Evolutionary conservation across 2,329 filamentous ascomycete genomes (phyloP).

Genomic region (Paracoccidioides lutzii): DNA sequence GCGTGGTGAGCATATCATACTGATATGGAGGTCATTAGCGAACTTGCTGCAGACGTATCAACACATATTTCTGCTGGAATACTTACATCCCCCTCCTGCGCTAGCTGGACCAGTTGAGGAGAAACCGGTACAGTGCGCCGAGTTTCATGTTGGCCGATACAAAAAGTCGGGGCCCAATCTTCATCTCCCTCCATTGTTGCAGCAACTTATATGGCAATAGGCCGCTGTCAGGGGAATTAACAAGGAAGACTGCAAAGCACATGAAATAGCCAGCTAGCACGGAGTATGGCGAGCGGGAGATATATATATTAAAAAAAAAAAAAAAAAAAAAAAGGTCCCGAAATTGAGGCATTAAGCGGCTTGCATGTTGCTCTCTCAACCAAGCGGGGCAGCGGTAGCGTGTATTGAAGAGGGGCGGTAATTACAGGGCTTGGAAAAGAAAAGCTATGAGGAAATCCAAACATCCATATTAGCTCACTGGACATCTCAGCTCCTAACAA

Average conservation of each 20-base stretch:
- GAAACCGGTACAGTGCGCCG: conserved; percentile 38
- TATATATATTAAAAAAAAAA: neutral
- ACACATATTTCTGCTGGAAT: conserved; percentile 1
- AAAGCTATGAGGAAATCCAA: neutral
- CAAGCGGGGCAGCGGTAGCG: neutral
- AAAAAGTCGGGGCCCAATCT: conserved; percentile 37
- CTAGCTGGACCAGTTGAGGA: conserved; percentile 39
- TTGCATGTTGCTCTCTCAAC: neutral
- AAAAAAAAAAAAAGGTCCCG: neutral
- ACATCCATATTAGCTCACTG: neutral
- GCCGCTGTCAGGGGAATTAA: neutral
- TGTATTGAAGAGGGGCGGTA: neutral
- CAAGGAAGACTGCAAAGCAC: neutral
- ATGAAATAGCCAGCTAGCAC: neutral
- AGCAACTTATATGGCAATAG: neutral
- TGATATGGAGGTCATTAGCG: conserved; percentile 19
- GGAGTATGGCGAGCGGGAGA: neutral
- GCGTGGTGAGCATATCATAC: conserved; percentile 54
- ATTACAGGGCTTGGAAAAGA: neutral
- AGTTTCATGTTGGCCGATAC: conserved; percentile 50
- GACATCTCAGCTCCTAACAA: neutral
- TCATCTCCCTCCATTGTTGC: conserved; percentile 9
- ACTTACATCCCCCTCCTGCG: conserved; percentile 44
- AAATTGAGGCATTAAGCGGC: neutral
- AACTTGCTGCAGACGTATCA: neutral